Evolutionary conservation across 768 basidiomycete genomes (phyloP).

Genomic region (Rhodotorula paludigena): DNA sequence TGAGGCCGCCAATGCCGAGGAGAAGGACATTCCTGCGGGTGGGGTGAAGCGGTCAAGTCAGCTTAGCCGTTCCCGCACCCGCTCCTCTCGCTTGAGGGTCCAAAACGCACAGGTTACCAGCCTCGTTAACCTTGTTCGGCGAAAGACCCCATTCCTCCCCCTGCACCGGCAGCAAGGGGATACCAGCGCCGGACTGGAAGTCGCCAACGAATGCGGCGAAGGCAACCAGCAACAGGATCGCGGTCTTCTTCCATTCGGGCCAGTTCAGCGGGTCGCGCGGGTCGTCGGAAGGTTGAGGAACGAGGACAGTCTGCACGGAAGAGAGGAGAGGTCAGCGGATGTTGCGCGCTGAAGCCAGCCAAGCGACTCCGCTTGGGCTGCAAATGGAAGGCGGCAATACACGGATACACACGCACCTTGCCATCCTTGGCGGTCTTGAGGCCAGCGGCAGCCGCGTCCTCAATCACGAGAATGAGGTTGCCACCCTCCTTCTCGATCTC

Average conservation of each 20-base stretch:
- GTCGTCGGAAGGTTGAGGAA: slow-evolving; percentile 49
- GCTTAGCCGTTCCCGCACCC: too few relatives aligned
- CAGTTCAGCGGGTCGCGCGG: slow-evolving; percentile 45
- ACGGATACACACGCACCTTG: slow-evolving; percentile 8
- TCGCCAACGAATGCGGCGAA: slow-evolving; percentile 19
- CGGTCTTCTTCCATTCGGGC: slow-evolving; percentile 38
- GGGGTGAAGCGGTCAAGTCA: too few relatives aligned
- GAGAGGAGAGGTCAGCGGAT: background rate
- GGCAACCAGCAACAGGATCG: slow-evolving; percentile 30
- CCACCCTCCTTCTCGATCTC: slow-evolving; percentile 30
- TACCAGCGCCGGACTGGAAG: slow-evolving; percentile 35
- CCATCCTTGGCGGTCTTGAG: slow-evolving; percentile 30
- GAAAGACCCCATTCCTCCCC: slow-evolving; percentile 12
- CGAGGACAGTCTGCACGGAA: slow-evolving; percentile 46
- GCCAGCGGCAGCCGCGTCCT: slow-evolving; percentile 7
- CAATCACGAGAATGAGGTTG: slow-evolving; percentile 11
- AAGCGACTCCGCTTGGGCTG: too few relatives aligned
- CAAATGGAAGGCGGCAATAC: background rate
- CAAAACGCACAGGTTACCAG: slow-evolving; percentile 31
- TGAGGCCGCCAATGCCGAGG: slow-evolving; percentile 27
- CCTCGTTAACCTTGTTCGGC: slow-evolving; percentile 20
- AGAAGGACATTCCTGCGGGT: slow-evolving; percentile 20
- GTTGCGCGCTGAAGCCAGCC: too few relatives aligned
- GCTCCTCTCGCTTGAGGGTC: too few relatives aligned
- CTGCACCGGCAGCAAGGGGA: slow-evolving; percentile 11